A percentile compares a stretch with the other conserved stretches of the same genome.
phyloP scores from a whole-genome alignment of 1,284 basidiomycete genomes.

The Rhizoctonia solani region DNA sequence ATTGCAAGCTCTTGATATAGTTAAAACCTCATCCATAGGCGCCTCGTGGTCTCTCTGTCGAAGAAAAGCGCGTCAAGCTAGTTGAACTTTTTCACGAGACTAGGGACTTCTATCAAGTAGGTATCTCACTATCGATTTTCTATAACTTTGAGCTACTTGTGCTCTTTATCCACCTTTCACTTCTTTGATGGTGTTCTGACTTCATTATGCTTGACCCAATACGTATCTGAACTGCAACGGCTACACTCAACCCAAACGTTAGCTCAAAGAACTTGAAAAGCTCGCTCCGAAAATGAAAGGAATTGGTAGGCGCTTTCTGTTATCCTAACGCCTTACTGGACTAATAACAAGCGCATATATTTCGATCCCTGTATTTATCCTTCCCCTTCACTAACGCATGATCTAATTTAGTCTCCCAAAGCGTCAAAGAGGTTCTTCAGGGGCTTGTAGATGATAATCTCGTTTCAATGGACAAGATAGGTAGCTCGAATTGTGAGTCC shows the following conservation, averaged over 20 bases:
- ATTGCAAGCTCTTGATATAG: too few relatives aligned
- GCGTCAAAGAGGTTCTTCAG: constrained; percentile 86
- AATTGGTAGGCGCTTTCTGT: constrained; percentile 59
- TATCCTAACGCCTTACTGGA: not conserved
- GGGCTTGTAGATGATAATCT: constrained; percentile 81
- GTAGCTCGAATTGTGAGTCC: constrained; percentile 82
- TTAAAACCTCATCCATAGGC: too few relatives aligned
- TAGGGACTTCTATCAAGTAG: constrained; percentile 50
- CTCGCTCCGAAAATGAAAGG: constrained; percentile 82
- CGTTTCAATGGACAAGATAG: constrained; percentile 85
- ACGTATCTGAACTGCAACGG: too few relatives aligned
- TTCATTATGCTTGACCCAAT: not conserved
- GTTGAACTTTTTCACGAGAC: constrained; percentile 90
- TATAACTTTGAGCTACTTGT: not conserved
- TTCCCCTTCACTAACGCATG: not conserved
- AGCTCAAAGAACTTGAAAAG: constrained; percentile 90
- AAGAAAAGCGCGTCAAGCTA: constrained; percentile 78
- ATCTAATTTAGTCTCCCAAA: constrained; percentile 67
- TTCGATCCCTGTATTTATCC: not conserved
- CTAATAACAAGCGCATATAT: not conserved
- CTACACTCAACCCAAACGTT: constrained; percentile 45
- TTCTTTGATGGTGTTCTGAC: constrained; percentile 46
- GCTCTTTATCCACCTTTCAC: not conserved
- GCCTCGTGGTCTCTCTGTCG: constrained; percentile 64
- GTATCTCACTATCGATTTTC: not conserved